Base-by-base conservation (phyloP, 2,329 filamentous ascomycete species). In the Stemphylium vesicarium region DNA sequence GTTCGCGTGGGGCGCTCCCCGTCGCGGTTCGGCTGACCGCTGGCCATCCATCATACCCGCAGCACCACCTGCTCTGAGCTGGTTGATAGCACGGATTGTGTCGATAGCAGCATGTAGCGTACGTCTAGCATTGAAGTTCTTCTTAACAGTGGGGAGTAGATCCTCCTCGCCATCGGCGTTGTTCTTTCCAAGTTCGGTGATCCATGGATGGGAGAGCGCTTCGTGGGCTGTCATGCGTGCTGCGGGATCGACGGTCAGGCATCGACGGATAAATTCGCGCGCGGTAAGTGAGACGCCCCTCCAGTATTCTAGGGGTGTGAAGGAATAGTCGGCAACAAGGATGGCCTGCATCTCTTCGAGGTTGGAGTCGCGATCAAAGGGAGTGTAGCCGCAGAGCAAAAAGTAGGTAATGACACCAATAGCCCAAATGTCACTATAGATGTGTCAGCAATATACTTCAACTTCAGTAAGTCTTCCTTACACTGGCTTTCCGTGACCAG, bases 341-440 rank as follows among this genome's bases (percentile, higher is more conserved):
- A 99, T 99, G 66, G 95, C 95, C 80, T 98, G 94, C 94, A 99
- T 98, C 80, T 99, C 95, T 80, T 99, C 95, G 71, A 98, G 88
- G 78, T 99, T 96, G 67, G 88, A 94, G 77, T 98, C 95, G 51
- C 95, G 90, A 78, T 99, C 95, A 75, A 99, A 99, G 11, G 95
- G 95, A 0, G 95, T 99, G 79, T 98, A 98, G 55, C 95, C 95
- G 77, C 95, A 98, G 45, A 99, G 88, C 26, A 99, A 82, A 80
- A 99, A 99, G 81, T 98, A 99, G 29, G 95, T 98, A 72, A 99
- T 99, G 38, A 99, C 95, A 41, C 95, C 95, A 60, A 98, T 92
- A 33, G 95, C 95, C 95, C 95, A 99, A 62, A 99, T 88, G 75
- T 99, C 95, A 48, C 85, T 88, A 61, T 56, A 12, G 37, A 39